These are phyloP conservation scores for Mortierella sp. DNA, from an alignment of 371 early-diverging fungal genomes.

Conservation along the genomic window DNA sequence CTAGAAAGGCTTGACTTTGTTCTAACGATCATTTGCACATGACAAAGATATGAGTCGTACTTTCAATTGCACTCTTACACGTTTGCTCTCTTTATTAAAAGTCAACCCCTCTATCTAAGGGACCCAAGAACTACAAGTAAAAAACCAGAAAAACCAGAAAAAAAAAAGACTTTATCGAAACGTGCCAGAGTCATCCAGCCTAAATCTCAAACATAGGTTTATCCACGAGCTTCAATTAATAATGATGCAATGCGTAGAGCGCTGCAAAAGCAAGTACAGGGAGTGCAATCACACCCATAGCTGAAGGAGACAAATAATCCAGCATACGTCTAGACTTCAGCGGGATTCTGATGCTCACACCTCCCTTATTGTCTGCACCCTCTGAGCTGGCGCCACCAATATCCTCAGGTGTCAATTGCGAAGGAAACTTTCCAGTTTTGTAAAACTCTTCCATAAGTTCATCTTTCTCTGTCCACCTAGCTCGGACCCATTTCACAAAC, in stretches of 20 bases:
- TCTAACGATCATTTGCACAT: conserved; percentile 6
- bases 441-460: conserved; percentile 85
- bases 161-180: neutral
- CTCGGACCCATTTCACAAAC: conserved; percentile 83
- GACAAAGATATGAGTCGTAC: neutral
- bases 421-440: conserved; percentile 75
- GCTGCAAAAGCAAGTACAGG: conserved; percentile 39
- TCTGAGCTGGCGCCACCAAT: conserved; percentile 14
- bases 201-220: neutral
- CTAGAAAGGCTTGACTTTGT: no score
- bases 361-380: conserved; percentile 10
- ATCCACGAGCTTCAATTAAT: conserved; percentile 3
- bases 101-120: neutral
- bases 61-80: conserved; percentile 1
- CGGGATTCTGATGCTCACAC: conserved; percentile 43
- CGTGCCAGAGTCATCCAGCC: no score
- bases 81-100: no score
- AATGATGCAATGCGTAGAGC: conserved; percentile 28
- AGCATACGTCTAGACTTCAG: conserved; percentile 29
- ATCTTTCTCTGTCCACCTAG: conserved; percentile 89
- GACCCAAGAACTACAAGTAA: neutral
- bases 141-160: neutral
- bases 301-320: conserved; percentile 38
- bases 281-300: conserved; percentile 31
- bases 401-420: conserved; percentile 38